Conservation (phyloP, 306 rosid genomes). For the Cotoneaster glaucophyllus region DNA sequence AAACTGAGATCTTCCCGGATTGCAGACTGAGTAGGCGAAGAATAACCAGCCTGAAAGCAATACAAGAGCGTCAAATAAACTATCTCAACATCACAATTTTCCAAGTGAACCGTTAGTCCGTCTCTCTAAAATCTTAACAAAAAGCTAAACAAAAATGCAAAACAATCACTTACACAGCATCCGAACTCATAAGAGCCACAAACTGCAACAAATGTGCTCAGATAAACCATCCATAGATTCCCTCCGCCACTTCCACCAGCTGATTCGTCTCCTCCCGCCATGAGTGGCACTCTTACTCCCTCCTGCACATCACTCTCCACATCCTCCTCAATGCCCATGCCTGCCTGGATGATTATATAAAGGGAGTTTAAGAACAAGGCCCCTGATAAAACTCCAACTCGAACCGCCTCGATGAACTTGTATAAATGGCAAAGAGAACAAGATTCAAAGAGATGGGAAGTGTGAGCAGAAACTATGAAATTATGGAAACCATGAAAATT, state of each 20-base stretch:
- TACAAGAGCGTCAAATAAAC: conserved; percentile 3
- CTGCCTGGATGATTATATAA: conserved; percentile 2
- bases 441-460: background rate
- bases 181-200: conserved; percentile 91
- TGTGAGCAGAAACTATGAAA: conserved; percentile 3
- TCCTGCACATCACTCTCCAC: conserved; percentile 29
- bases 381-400: background rate
- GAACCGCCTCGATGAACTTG: background rate
- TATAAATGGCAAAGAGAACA: background rate
- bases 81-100: background rate
- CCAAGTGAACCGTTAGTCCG: background rate
- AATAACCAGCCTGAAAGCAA: conserved; percentile 69
- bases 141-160: background rate
- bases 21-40: conserved; percentile 81
- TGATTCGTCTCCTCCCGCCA: conserved; percentile 25
- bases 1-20: conserved; percentile 58
- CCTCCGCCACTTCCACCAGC: conserved; percentile 20
- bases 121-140: background rate
- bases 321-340: conserved; percentile 54
- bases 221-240: conserved; percentile 85
- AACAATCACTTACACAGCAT: conserved; percentile 51
- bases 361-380: background rate
- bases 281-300: conserved; percentile 37
- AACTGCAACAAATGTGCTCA: conserved; percentile 67
- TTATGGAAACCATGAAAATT: background rate